Evolutionary conservation across 768 basidiomycete species (phyloP).

Genomic region (Hypholoma fasciculare): DNA sequence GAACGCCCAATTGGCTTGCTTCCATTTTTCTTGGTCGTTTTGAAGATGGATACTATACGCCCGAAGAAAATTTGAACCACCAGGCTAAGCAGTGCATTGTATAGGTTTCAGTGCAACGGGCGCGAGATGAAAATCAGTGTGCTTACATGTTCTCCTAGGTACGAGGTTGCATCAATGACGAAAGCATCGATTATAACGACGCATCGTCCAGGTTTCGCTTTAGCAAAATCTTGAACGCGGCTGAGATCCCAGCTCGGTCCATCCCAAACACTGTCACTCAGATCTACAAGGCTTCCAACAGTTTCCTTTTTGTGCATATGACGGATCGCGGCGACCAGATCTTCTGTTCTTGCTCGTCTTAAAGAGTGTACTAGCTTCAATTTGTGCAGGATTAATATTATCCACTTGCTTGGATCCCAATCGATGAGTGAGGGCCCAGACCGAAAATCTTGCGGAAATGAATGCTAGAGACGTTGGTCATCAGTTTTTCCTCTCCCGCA

Average conservation of each 20-base stretch:
- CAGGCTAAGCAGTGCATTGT: constrained; percentile 46
- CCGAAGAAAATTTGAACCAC: constrained; percentile 54
- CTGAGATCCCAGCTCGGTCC: constrained; percentile 42
- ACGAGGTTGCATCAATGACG: constrained; percentile 60
- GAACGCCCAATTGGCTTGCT: constrained; percentile 64
- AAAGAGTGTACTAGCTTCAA: constrained; percentile 49
- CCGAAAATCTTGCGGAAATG: constrained; percentile 79
- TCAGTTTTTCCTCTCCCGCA: neutral
- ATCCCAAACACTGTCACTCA: constrained; percentile 29
- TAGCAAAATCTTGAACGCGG: constrained; percentile 33
- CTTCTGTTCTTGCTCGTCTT: constrained; percentile 47
- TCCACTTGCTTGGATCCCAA: constrained; percentile 87
- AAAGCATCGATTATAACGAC: constrained; percentile 60
- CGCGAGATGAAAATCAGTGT: neutral
- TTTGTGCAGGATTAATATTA: constrained; percentile 53
- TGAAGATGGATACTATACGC: constrained; percentile 39
- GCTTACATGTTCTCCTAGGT: constrained; percentile 68
- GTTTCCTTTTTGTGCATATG: constrained; percentile 47
- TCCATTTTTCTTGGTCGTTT: constrained; percentile 13
- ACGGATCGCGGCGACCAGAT: constrained; percentile 45
- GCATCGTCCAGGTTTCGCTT: constrained; percentile 35
- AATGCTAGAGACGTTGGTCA: constrained; percentile 44
- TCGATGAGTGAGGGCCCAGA: constrained; percentile 60
- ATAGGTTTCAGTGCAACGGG: neutral
- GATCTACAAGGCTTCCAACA: constrained; percentile 2